Evolutionary conservation across 2,329 filamentous ascomycete genomes (phyloP).

Genomic region (Aspergillus ustus): DNA sequence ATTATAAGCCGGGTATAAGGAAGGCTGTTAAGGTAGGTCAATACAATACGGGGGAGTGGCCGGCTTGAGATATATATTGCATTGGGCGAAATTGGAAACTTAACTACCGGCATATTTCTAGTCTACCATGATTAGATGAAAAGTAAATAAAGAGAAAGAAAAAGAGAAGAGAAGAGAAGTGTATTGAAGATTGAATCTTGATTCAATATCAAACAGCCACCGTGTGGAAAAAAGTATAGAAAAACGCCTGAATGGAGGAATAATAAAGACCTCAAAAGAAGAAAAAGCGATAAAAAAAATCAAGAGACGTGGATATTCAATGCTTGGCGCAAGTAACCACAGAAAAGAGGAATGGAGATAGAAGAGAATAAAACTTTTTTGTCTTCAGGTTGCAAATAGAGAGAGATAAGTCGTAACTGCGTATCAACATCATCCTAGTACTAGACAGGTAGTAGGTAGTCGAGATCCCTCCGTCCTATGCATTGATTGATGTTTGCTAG

Average conservation of each 20-base stretch:
- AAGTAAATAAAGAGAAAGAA: background rate
- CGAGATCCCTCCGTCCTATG: background rate
- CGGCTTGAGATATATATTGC: background rate
- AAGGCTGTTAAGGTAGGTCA: too few species aligned
- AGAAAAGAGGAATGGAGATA: background rate
- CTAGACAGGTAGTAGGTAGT: background rate
- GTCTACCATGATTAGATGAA: background rate
- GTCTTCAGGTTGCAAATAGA: slow-evolving; percentile 4
- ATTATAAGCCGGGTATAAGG: too few species aligned
- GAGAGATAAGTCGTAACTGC: slow-evolving; percentile 9
- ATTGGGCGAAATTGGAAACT: background rate
- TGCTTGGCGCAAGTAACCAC: background rate
- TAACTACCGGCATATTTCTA: background rate
- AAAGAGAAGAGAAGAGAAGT: too few species aligned
- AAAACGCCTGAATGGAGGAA: background rate
- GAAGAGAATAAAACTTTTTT: slow-evolving; percentile 7
- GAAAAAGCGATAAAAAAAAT: background rate
- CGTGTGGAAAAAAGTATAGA: background rate
- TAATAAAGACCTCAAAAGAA: background rate
- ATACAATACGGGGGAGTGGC: too few species aligned
- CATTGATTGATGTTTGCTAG: slow-evolving; percentile 1
- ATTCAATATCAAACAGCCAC: background rate
- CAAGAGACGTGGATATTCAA: background rate
- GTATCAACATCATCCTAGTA: slow-evolving; percentile 14
- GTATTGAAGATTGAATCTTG: too few species aligned